A percentile compares a stretch with the other conserved stretches of the same genome.
Evolutionary conservation across 768 basidiomycete species (phyloP).

Genomic region (Dioszegia hungarica): DNA sequence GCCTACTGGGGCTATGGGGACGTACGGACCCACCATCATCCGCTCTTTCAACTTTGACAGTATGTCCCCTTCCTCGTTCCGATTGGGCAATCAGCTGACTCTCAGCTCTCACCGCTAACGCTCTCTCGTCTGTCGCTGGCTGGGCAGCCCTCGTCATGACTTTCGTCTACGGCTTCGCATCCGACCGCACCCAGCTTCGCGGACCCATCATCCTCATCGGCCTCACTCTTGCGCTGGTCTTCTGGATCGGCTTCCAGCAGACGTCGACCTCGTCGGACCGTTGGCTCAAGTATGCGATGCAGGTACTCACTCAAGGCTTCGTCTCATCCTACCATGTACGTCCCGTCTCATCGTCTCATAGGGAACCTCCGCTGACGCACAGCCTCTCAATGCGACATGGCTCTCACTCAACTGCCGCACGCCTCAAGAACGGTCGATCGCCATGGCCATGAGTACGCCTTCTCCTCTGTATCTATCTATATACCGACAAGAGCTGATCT

Average conservation of each 20-base stretch:
- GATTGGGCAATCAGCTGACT: neutral
- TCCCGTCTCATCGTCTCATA: neutral
- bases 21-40: conserved; percentile 26
- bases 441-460: conserved; percentile 38
- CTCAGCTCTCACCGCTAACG: conserved; percentile 35
- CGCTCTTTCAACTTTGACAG: conserved; percentile 30
- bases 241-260: conserved; percentile 35
- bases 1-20: conserved; percentile 17
- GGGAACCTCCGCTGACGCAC: neutral
- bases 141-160: conserved; percentile 22
- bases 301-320: conserved; percentile 18
- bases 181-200: conserved; percentile 26
- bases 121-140: conserved; percentile 36
- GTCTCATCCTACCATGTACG: conserved; percentile 21
- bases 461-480: neutral
- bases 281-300: conserved; percentile 27
- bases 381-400: conserved; percentile 42
- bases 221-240: conserved; percentile 18
- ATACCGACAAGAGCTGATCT: too few species aligned
- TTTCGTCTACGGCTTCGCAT: conserved; percentile 17
- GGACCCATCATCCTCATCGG: conserved; percentile 26
- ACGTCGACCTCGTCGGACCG: conserved; percentile 17
- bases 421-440: conserved; percentile 34
- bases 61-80: conserved; percentile 17
- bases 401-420: conserved; percentile 31